Percentiles rank a stretch among this genome's conserved stretches.
phyloP scores from a whole-genome alignment of 768 basidiomycete genomes.

The Daedaleopsis sinensis region DNA sequence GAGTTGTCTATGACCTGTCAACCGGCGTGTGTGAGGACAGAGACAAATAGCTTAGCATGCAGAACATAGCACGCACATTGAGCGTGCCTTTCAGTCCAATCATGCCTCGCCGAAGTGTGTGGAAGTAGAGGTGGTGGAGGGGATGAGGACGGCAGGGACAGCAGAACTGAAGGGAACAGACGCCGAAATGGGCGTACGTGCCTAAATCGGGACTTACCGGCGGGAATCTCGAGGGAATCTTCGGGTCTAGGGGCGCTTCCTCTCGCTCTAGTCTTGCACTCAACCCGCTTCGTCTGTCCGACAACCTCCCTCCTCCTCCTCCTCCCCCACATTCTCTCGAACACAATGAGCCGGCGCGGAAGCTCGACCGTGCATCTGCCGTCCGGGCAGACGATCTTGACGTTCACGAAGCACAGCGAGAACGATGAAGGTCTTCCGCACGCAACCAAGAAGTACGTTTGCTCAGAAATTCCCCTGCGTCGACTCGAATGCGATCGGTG shows the following conservation, averaged over 20 bases:
- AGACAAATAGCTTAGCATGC: neutral
- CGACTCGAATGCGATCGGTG: slow-evolving; percentile 20
- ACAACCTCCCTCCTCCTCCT: neutral
- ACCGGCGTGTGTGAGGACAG: too few relatives aligned
- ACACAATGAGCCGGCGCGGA: slow-evolving; percentile 56
- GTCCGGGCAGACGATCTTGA: slow-evolving; percentile 70
- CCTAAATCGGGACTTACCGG: neutral
- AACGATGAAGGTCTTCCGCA: slow-evolving; percentile 83
- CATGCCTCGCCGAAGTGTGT: slow-evolving; percentile 48
- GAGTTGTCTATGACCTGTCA: slow-evolving; percentile 94
- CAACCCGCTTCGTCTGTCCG: neutral
- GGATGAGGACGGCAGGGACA: neutral
- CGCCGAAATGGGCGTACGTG: neutral
- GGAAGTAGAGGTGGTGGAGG: neutral
- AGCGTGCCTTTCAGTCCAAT: slow-evolving; percentile 94
- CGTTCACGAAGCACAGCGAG: slow-evolving; percentile 84
- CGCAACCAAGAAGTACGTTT: slow-evolving; percentile 85
- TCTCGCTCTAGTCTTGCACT: neutral
- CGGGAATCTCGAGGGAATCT: too few relatives aligned
- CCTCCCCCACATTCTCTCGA: neutral
- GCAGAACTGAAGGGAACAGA: neutral
- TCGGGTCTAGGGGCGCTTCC: neutral
- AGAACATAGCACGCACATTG: slow-evolving; percentile 55
- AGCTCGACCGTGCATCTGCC: slow-evolving; percentile 75
- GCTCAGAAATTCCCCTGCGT: slow-evolving; percentile 12